Evolutionary conservation across 352 stramenopile species (phyloP).

Genomic region (Peronospora destructor): DNA sequence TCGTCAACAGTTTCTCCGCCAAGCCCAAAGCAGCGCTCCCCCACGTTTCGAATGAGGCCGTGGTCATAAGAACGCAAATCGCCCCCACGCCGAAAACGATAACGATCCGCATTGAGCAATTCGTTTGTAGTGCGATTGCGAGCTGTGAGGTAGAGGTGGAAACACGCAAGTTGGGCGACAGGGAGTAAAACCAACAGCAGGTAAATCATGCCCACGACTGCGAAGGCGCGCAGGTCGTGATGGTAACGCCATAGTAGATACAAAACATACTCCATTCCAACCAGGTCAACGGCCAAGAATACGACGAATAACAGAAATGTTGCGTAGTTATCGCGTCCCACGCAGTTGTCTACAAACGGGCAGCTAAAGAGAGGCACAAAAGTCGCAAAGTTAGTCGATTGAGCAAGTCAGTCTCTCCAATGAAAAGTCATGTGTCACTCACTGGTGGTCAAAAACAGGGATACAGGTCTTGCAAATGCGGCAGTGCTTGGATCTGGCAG

Average conservation of each 20-base stretch:
- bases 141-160: conserved; percentile 69
- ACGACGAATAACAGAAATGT: conserved; percentile 62
- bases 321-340: conserved; percentile 97
- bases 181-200: conserved; percentile 41
- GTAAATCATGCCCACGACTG: conserved; percentile 39
- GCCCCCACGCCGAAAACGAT: conserved; percentile 37
- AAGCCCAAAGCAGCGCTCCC: conserved; percentile 35
- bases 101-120: conserved; percentile 61
- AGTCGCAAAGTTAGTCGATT: conserved; percentile 8
- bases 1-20: conserved; percentile 5
- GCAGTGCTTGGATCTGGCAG: conserved; percentile 77
- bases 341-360: conserved; percentile 98
- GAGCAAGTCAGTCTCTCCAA: not conserved
- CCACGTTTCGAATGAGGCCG: conserved; percentile 38
- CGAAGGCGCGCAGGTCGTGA: conserved; percentile 30
- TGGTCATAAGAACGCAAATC: conserved; percentile 40
- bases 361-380: conserved; percentile 58
- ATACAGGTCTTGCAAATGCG: conserved; percentile 91
- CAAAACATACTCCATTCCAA: conserved; percentile 52
- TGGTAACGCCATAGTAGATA: conserved; percentile 45
- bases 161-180: conserved; percentile 44
- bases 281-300: conserved; percentile 38
- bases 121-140: conserved; percentile 79
- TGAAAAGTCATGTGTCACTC: conserved; percentile 22
- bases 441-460: conserved; percentile 97